Percentiles rank a stretch among this genome's conserved stretches.
These are phyloP conservation scores for Angomonas ambiguus DNA, from an alignment of 208 protist species.

Conservation along the genomic window DNA sequence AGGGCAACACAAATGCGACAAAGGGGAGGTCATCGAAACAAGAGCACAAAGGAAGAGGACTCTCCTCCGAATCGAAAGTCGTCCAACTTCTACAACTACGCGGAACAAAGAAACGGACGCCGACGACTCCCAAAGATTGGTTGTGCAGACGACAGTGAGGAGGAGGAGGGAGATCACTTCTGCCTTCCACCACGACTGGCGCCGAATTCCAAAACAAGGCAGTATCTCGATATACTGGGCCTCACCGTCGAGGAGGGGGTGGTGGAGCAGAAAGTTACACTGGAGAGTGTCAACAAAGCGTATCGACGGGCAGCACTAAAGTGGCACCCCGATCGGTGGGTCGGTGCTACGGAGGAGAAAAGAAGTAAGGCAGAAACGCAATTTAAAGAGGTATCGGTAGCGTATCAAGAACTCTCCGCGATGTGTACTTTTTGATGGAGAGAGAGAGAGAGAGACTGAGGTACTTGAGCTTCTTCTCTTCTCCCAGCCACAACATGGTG, in stretches of 20 bases:
- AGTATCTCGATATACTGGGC: conserved; percentile 27
- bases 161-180: not conserved
- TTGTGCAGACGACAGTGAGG: conserved; percentile 3
- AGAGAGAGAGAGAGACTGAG: no score
- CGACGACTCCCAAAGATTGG: not conserved
- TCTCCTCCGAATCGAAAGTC: not conserved
- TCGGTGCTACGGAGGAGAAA: conserved; percentile 30
- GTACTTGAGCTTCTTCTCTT: no score
- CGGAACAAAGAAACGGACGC: not conserved
- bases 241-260: conserved; percentile 27
- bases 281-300: conserved; percentile 49
- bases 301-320: conserved; percentile 79
- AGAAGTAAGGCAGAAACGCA: conserved; percentile 52
- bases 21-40: not conserved
- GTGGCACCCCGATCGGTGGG: conserved; percentile 91
- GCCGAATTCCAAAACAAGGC: not conserved
- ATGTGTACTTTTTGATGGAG: conserved; percentile 5
- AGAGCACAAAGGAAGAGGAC: not conserved
- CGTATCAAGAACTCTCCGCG: conserved; percentile 67
- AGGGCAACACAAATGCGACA: not conserved
- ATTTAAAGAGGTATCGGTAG: conserved; percentile 82
- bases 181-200: not conserved
- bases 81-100: conserved; percentile 10
- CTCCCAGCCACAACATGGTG: no score
- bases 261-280: conserved; percentile 20